phyloP scores from a whole-genome alignment of 352 stramenopile species.

The Phytophthora pini region DNA sequence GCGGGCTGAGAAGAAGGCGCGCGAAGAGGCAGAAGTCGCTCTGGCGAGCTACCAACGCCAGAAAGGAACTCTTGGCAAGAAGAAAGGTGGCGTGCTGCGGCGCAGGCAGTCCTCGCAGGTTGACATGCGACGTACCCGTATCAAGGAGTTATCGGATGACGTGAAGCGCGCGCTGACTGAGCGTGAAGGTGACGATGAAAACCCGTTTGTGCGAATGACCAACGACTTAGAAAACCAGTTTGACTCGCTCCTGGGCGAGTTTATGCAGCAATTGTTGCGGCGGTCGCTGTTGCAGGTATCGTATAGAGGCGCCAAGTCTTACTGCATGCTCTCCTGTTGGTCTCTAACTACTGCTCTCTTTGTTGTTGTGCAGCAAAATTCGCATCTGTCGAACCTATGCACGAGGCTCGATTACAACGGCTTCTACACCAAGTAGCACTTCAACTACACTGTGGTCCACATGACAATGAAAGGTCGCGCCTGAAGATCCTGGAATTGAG shows the following conservation, averaged over 20 bases:
- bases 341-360: neutral
- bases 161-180: conserved; percentile 77
- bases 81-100: conserved; percentile 62
- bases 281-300: conserved; percentile 82
- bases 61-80: conserved; percentile 49
- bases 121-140: conserved; percentile 78
- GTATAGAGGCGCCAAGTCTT: no score
- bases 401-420: conserved; percentile 73
- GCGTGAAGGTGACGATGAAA: conserved; percentile 68
- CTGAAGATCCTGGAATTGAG: conserved; percentile 34
- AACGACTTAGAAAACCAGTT: conserved; percentile 88
- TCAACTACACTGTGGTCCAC: neutral
- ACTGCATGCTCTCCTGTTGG: no score
- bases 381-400: conserved; percentile 69
- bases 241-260: conserved; percentile 84
- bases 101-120: conserved; percentile 77
- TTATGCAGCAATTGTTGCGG: conserved; percentile 90
- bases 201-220: conserved; percentile 80
- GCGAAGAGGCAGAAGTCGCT: conserved; percentile 80
- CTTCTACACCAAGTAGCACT: conserved; percentile 68
- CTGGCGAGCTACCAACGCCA: conserved; percentile 69
- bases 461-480: conserved; percentile 34
- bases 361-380: conserved; percentile 57
- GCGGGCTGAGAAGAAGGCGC: conserved; percentile 79
- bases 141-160: conserved; percentile 84